A percentile compares a stretch with the other conserved stretches of the same genome.
Conservation (phyloP, 768 basidiomycete genomes). For the Hericium rajendrae region DNA sequence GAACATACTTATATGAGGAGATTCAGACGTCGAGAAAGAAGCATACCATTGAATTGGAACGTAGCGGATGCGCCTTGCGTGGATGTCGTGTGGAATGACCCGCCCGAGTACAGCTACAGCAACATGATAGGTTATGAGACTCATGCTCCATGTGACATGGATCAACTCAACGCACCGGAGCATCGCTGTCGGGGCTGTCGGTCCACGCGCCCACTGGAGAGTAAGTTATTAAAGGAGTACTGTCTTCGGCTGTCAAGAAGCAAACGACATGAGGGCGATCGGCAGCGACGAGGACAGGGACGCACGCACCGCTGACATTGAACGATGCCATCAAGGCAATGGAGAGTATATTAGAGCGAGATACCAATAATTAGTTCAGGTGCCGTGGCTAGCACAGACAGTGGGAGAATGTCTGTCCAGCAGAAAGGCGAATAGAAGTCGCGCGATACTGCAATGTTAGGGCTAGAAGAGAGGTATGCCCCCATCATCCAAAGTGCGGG, state of each 20-base stretch:
- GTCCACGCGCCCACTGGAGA: constrained; percentile 40
- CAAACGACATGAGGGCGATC: not conserved
- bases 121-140: not conserved
- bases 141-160: not conserved
- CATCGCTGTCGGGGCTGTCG: constrained; percentile 32
- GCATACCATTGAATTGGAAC: constrained; percentile 36
- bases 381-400: not conserved
- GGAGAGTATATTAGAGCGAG: constrained; percentile 14
- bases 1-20: not conserved
- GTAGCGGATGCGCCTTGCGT: constrained; percentile 38
- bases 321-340: constrained; percentile 41
- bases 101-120: constrained; percentile 34
- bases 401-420: not conserved
- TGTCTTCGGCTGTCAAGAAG: constrained; percentile 39
- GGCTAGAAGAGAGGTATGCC: not conserved
- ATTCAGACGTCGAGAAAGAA: not conserved
- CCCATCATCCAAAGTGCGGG: not conserved
- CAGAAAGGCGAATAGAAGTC: not conserved
- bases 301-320: constrained; percentile 30
- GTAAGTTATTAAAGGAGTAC: constrained; percentile 45
- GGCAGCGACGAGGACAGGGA: not conserved
- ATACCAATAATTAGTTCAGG: not conserved
- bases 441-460: not conserved
- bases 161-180: constrained; percentile 20
- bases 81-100: constrained; percentile 35